Percentiles rank a stretch among this genome's conserved stretches.
These are phyloP conservation scores for Hypoxylon sp. DNA, from an alignment of 2,329 filamentous ascomycete species.

Conservation along the genomic window DNA sequence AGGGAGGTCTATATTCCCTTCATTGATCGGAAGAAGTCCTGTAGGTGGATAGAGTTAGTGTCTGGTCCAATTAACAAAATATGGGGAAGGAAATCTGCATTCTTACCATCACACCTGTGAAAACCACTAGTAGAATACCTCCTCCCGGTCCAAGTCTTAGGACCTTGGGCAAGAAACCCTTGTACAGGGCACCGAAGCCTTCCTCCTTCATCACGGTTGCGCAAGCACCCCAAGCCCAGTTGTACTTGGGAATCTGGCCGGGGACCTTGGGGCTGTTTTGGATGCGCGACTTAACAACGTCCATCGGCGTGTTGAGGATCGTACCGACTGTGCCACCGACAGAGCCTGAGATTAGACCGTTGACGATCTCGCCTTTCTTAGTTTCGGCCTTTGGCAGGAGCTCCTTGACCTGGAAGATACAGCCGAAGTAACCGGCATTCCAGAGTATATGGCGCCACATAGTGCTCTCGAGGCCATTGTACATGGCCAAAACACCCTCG, in stretches of 20 bases:
- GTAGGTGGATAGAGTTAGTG: slow-evolving; percentile 23
- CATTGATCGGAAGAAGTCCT: slow-evolving; percentile 49
- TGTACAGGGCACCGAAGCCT: slow-evolving; percentile 92
- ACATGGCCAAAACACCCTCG: slow-evolving; percentile 89
- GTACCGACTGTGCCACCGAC: slow-evolving; percentile 92
- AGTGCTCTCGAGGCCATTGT: slow-evolving; percentile 97
- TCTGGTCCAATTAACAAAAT: neutral
- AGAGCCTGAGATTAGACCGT: slow-evolving; percentile 88
- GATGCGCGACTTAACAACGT: slow-evolving; percentile 90
- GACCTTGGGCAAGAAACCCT: slow-evolving; percentile 97
- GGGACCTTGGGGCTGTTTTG: slow-evolving; percentile 90
- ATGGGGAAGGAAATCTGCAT: neutral
- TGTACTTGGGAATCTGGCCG: slow-evolving; percentile 93
- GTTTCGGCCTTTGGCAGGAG: slow-evolving; percentile 85
- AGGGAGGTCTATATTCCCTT: slow-evolving; percentile 30
- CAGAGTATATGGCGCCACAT: slow-evolving; percentile 90
- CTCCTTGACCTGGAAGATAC: slow-evolving; percentile 95
- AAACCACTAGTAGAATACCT: slow-evolving; percentile 83
- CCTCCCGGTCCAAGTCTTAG: slow-evolving; percentile 71
- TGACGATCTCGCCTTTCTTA: slow-evolving; percentile 85
- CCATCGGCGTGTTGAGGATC: slow-evolving; percentile 81
- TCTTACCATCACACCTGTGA: slow-evolving; percentile 79
- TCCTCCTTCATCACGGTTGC: slow-evolving; percentile 93
- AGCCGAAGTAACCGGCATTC: slow-evolving; percentile 77
- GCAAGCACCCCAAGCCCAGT: slow-evolving; percentile 95